These are phyloP conservation scores for Alternaria arborescens DNA, from an alignment of 2,329 filamentous ascomycete species.

Conservation along the genomic window DNA sequence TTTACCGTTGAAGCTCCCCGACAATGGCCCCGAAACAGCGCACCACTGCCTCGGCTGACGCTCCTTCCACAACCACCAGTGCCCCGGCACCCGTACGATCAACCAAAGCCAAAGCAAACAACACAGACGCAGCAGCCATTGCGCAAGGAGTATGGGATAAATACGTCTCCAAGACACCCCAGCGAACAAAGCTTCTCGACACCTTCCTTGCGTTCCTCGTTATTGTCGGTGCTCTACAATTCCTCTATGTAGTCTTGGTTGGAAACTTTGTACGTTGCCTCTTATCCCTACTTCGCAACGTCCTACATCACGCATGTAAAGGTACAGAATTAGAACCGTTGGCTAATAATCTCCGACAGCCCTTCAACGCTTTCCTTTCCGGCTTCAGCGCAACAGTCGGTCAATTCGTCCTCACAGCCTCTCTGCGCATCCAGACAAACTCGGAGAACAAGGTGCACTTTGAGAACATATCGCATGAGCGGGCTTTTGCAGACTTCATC, in stretches of 20 bases:
- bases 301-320: neutral
- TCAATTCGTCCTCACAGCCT: constrained; percentile 95
- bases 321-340: neutral
- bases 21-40: constrained; percentile 48
- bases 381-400: constrained; percentile 95
- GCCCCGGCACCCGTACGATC: constrained; percentile 27
- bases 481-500: constrained; percentile 95
- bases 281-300: neutral
- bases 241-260: constrained; percentile 87
- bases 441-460: constrained; percentile 82
- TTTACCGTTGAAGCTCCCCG: constrained; percentile 5
- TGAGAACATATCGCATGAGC: constrained; percentile 77
- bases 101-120: constrained; percentile 38
- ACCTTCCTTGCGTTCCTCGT: constrained; percentile 89
- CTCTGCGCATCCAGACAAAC: constrained; percentile 90
- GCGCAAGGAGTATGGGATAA: constrained; percentile 75
- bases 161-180: constrained; percentile 82
- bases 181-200: constrained; percentile 91
- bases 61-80: constrained; percentile 25
- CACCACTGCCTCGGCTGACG: constrained; percentile 19
- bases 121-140: constrained; percentile 63
- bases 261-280: constrained; percentile 85
- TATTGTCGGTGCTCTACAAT: constrained; percentile 86
- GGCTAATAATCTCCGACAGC: constrained; percentile 63
- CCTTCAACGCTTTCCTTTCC: constrained; percentile 97